Percentiles rank a stretch among this genome's conserved stretches.
Conservation (phyloP, 148 eudicot genomes). For the Nepenthes gracilis region DNA sequence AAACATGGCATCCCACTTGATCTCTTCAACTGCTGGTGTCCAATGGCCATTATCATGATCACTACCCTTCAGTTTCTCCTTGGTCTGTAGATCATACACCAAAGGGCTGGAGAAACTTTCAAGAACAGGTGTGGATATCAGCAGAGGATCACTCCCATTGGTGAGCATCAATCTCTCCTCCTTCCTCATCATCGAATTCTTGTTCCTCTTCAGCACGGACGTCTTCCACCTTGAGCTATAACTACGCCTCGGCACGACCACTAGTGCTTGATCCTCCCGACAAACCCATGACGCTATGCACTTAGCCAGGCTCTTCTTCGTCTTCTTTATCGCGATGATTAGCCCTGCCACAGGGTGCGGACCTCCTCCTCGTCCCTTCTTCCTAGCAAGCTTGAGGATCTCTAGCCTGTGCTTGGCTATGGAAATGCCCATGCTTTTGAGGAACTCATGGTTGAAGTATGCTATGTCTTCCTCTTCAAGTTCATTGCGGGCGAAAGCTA, state of each 20-base stretch:
- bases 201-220: constrained; percentile 32
- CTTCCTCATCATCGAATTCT: constrained; percentile 17
- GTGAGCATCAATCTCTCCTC: constrained; percentile 31
- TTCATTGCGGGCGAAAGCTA: constrained; percentile 61
- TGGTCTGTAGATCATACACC: constrained; percentile 23
- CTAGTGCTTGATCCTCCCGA: constrained; percentile 21
- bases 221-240: constrained; percentile 48
- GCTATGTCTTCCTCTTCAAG: constrained; percentile 72
- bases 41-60: constrained; percentile 30
- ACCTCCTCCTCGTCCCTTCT: constrained; percentile 12
- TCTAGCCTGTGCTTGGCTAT: constrained; percentile 92
- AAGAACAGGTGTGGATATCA: constrained; percentile 33
- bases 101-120: constrained; percentile 45
- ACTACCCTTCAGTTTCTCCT: constrained; percentile 10
- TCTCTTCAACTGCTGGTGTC: constrained; percentile 45
- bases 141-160: constrained; percentile 28
- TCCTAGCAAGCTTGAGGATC: constrained; percentile 67
- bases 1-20: constrained; percentile 84
- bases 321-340: constrained; percentile 35
- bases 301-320: constrained; percentile 31
- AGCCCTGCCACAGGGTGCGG: constrained; percentile 27
- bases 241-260: constrained; percentile 20
- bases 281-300: constrained; percentile 29
- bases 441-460: constrained; percentile 87
- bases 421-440: constrained; percentile 87